Base-by-base conservation (phyloP, 75 land plant species). In the Selaginella moellendorffii region DNA sequence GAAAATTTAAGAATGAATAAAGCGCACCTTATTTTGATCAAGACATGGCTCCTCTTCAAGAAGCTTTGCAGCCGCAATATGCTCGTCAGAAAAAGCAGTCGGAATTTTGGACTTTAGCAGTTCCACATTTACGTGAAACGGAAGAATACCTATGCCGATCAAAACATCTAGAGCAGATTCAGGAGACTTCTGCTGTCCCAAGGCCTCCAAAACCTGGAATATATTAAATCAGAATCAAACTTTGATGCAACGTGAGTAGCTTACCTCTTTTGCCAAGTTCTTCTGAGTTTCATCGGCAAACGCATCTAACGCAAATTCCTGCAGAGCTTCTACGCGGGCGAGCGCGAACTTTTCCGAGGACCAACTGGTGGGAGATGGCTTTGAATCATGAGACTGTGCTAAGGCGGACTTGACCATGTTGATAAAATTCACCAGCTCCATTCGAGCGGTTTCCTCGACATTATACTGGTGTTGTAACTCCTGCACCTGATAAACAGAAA, bases 261-360 rank as follows among this genome's bases (percentile, higher is more conserved):
- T 21, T 19, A 56, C 59, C 59, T 56, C 59, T n/a, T 24, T 21
- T 56, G 59, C 59, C 59, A 56, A 21, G 5, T 56, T 56, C 59
- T 8, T 19, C n/a, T 56, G 8, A 56, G 59, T 2, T 56, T 56
- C 23, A 56, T 24, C 24, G 9, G 19, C 59, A 56, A 2, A 56
- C 5, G 59, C 5, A 56, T 56, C 59, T 24, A 56, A 56, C n/a
- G 59, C 59, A 56, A 56, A 56, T 5, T 8, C 19, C 24, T 56
- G 19, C n/a, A 56, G 59, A 8, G 59, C 59, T 21, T 19, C 59
- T 9, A 56, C 24, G 17, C 59, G 2, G 2, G 19, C 2, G n/a
- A 19, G 5, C 9, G 19, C 8, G 24, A 8, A 25, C 24, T 56
- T 24, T 8, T 56, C 23, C 21, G 2, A 21, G 21, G 5, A 21